Evolutionary conservation across 1,284 basidiomycete species (phyloP).

Genomic region (Anthracocystis panici-leucophaei): DNA sequence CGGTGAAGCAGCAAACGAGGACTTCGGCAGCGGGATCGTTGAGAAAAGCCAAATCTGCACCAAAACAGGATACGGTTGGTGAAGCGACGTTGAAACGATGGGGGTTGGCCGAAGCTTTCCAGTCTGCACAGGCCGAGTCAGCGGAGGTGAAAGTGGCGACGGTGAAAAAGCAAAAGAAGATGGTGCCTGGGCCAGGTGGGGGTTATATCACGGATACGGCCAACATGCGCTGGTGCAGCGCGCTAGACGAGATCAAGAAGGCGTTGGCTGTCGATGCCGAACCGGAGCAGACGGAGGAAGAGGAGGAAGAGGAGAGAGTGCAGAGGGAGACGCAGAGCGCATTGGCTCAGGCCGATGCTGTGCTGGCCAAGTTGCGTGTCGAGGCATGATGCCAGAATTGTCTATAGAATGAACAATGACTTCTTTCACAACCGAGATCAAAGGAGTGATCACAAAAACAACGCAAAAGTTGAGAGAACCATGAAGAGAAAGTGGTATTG

Average conservation of each 20-base stretch:
- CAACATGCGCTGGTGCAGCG: conserved; percentile 58
- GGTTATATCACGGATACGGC: conserved; percentile 62
- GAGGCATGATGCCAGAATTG: conserved; percentile 15
- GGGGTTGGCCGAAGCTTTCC: conserved; percentile 46
- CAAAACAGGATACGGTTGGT: conserved; percentile 17
- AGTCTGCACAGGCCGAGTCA: conserved; percentile 11
- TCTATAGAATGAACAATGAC: conserved; percentile 7
- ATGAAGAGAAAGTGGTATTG: conserved; percentile 4
- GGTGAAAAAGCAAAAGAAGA: conserved; percentile 44
- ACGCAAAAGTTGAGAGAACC: not conserved
- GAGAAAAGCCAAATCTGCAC: conserved; percentile 21
- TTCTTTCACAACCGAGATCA: not conserved
- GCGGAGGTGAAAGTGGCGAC: conserved; percentile 4
- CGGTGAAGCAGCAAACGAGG: conserved; percentile 26
- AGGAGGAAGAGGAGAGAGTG: conserved; percentile 11
- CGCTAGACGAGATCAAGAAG: conserved; percentile 60
- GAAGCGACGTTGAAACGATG: conserved; percentile 41
- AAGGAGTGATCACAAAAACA: not conserved
- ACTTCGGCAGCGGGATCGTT: conserved; percentile 17
- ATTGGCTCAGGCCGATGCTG: conserved; percentile 24
- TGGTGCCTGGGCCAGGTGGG: conserved; percentile 59
- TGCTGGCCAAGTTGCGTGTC: conserved; percentile 32
- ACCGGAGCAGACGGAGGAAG: not conserved
- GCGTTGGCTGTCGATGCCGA: conserved; percentile 38
- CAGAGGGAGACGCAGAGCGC: conserved; percentile 27